Evolutionary conservation across 352 stramenopile species (phyloP).

Genomic region (Phytophthora vignae): DNA sequence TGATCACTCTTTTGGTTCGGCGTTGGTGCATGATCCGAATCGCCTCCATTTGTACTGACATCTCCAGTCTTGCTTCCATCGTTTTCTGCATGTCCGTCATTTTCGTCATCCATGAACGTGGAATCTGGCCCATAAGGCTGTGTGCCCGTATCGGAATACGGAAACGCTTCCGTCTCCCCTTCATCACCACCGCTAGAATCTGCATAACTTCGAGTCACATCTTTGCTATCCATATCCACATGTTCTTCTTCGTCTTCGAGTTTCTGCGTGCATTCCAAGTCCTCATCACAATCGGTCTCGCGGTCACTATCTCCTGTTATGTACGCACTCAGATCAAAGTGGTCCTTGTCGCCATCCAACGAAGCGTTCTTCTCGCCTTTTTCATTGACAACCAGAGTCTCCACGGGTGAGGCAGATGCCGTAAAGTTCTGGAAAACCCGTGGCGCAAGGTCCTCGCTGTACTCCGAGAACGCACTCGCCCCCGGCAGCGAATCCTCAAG

Average conservation of each 20-base stretch:
- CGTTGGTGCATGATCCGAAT: background rate
- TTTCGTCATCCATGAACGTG: conserved; percentile 16
- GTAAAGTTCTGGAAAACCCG: conserved; percentile 22
- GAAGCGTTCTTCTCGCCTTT: background rate
- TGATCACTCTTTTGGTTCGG: conserved; percentile 8
- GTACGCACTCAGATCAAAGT: conserved; percentile 17
- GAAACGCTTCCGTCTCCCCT: conserved; percentile 28
- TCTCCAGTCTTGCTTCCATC: background rate
- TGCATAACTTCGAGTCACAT: conserved; percentile 22
- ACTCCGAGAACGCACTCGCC: conserved; percentile 29
- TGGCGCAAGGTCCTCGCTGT: conserved; percentile 44
- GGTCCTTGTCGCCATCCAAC: conserved; percentile 8
- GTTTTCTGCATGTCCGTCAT: conserved; percentile 12
- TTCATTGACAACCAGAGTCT: conserved; percentile 6
- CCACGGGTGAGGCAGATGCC: background rate
- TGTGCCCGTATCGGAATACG: conserved; percentile 35
- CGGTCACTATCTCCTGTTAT: conserved; percentile 27
- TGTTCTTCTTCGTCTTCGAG: conserved; percentile 47
- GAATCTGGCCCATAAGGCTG: conserved; percentile 26
- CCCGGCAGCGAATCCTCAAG: conserved; percentile 10
- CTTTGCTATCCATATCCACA: conserved; percentile 12
- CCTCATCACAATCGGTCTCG: conserved; percentile 36
- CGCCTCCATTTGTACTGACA: background rate
- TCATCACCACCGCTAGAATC: conserved; percentile 13
- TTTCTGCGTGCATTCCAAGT: conserved; percentile 53